phyloP scores from a whole-genome alignment of 75 land plant species.

The Adiantum capillusveneris region DNA sequence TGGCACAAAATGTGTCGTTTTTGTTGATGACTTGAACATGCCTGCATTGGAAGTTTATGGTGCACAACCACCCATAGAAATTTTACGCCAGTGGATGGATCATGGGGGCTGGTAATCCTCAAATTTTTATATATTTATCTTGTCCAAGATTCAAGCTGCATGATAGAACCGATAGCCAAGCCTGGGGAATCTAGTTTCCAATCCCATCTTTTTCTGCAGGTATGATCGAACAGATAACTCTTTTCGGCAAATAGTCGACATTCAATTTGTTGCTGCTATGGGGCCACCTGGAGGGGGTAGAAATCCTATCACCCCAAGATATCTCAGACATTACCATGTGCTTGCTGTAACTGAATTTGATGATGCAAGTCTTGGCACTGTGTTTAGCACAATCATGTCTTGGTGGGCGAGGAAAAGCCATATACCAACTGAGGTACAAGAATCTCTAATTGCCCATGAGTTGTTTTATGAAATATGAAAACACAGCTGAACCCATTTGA shows the following conservation, averaged over 20 bases:
- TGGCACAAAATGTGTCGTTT: slow-evolving; percentile 28
- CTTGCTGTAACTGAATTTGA: slow-evolving; percentile 33
- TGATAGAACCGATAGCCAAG: too few relatives aligned
- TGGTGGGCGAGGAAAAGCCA: slow-evolving; percentile 32
- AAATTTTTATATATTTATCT: too few relatives aligned
- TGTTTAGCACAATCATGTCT: slow-evolving; percentile 25
- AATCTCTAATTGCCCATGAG: background rate
- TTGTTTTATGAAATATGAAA: too few relatives aligned
- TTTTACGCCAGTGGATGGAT: slow-evolving; percentile 44
- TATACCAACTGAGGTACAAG: slow-evolving; percentile 24
- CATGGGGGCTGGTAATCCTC: slow-evolving; percentile 38
- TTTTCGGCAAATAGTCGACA: slow-evolving; percentile 22
- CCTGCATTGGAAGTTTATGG: slow-evolving; percentile 39
- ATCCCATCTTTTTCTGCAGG: slow-evolving; percentile 18
- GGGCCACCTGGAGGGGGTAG: slow-evolving; percentile 44
- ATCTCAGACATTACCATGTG: slow-evolving; percentile 32
- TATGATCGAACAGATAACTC: slow-evolving; percentile 33
- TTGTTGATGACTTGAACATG: slow-evolving; percentile 42
- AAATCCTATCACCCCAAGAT: slow-evolving; percentile 29
- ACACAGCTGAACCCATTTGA: too few relatives aligned
- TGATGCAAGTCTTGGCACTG: slow-evolving; percentile 15
- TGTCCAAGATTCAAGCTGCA: too few relatives aligned
- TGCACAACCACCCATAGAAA: slow-evolving; percentile 42
- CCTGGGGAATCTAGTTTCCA: too few relatives aligned
- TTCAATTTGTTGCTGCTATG: slow-evolving; percentile 44